These are phyloP conservation scores for Acanthamoeba healyi DNA, from an alignment of 208 protist species.

Conservation along the genomic window DNA sequence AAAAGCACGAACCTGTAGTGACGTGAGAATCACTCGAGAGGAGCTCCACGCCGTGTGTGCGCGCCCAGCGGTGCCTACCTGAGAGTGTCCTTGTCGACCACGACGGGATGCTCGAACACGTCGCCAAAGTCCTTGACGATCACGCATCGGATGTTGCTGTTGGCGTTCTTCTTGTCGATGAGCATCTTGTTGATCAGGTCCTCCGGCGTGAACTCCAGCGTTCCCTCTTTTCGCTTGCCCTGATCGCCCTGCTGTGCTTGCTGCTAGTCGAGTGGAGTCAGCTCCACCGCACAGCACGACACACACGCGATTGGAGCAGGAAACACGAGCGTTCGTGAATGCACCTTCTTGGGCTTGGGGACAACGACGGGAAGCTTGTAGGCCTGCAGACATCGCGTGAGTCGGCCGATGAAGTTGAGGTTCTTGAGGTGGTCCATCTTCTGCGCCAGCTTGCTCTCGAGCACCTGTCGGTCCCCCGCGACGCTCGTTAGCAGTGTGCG, in stretches of 20 bases:
- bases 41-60: too few relatives aligned
- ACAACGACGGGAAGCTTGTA: slow-evolving; percentile 63
- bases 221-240: slow-evolving; percentile 54
- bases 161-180: slow-evolving; percentile 91
- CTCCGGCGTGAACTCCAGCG: slow-evolving; percentile 59
- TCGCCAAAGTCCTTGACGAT: slow-evolving; percentile 85
- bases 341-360: slow-evolving; percentile 52
- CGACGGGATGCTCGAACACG: slow-evolving; percentile 75
- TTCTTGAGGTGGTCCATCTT: slow-evolving; percentile 71
- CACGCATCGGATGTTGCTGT: slow-evolving; percentile 80
- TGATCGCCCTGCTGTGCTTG: slow-evolving; percentile 29
- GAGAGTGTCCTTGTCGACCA: slow-evolving; percentile 22
- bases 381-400: slow-evolving; percentile 63
- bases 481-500: too few relatives aligned
- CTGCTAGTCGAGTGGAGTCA: neutral
- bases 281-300: neutral
- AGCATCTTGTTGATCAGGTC: slow-evolving; percentile 88
- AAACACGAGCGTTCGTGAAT: too few relatives aligned
- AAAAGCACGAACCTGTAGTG: slow-evolving; percentile 74
- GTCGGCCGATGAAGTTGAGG: slow-evolving; percentile 54
- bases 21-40: too few relatives aligned
- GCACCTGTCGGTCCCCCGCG: neutral
- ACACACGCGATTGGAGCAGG: neutral
- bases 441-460: slow-evolving; percentile 63
- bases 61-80: too few relatives aligned